Percentiles rank a stretch among this genome's conserved stretches.
Conservation (phyloP, 2,329 filamentous ascomycete genomes). For the Aspergillus ustus region DNA sequence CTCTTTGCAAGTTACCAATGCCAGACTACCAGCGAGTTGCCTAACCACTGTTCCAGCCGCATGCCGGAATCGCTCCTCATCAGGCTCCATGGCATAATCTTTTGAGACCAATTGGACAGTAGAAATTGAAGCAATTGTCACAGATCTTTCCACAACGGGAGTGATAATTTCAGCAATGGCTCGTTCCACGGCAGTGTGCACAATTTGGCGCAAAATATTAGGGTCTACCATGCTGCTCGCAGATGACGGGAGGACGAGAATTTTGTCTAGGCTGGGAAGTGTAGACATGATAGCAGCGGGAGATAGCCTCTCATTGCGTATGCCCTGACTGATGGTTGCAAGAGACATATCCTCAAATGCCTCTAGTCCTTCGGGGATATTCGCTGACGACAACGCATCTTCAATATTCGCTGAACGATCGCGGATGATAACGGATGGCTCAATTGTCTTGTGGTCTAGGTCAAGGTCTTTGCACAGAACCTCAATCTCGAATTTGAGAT, state of each 20-base stretch:
- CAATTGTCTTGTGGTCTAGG: slow-evolving; percentile 89
- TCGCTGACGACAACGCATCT: slow-evolving; percentile 57
- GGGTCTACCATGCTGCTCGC: slow-evolving; percentile 77
- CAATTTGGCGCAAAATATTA: slow-evolving; percentile 70
- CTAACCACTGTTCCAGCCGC: slow-evolving; percentile 94
- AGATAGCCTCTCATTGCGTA: slow-evolving; percentile 73
- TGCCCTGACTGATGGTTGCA: slow-evolving; percentile 71
- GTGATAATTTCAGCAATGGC: slow-evolving; percentile 96
- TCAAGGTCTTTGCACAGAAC: slow-evolving; percentile 91
- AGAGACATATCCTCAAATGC: slow-evolving; percentile 82
- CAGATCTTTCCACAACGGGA: slow-evolving; percentile 94
- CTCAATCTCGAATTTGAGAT: slow-evolving; percentile 98
- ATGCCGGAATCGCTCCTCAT: slow-evolving; percentile 82
- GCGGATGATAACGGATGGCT: slow-evolving; percentile 83
- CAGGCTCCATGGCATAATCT: slow-evolving; percentile 91
- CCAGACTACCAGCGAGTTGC: slow-evolving; percentile 88
- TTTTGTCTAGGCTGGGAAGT: slow-evolving; percentile 80
- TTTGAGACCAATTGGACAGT: slow-evolving; percentile 95
- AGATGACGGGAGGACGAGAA: slow-evolving; percentile 77
- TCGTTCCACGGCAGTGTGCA: slow-evolving; percentile 81
- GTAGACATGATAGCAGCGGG: slow-evolving; percentile 77
- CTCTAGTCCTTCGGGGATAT: slow-evolving; percentile 72
- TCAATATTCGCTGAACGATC: slow-evolving; percentile 71
- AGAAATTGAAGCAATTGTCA: slow-evolving; percentile 96
- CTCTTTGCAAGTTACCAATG: slow-evolving; percentile 97